A percentile compares a stretch with the other conserved stretches of the same genome.
Conservation (phyloP, 306 rosid species). For the Corylus americana region DNA sequence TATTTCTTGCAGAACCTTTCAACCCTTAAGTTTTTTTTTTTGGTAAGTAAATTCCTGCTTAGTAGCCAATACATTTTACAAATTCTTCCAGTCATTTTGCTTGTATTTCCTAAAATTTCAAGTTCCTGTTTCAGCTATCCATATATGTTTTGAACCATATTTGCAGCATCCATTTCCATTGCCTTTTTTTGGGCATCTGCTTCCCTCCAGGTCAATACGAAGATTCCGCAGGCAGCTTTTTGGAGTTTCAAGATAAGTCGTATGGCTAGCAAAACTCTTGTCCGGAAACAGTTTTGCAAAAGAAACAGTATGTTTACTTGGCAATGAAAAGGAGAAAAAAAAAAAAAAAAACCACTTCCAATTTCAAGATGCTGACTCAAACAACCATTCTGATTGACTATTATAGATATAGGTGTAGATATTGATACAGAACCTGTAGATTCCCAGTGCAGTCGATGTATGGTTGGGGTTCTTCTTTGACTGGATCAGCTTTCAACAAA, state of each 20-base stretch:
- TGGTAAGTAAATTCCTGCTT: not conserved
- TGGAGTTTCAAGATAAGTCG: slow-evolving; percentile 15
- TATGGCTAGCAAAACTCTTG: slow-evolving; percentile 14
- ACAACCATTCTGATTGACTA: slow-evolving; percentile 23
- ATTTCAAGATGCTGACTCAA: slow-evolving; percentile 22
- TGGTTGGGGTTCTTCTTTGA: slow-evolving; percentile 91
- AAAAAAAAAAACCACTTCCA: not conserved
- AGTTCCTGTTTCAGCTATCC: slow-evolving; percentile 20
- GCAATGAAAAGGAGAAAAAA: not conserved
- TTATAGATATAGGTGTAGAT: slow-evolving; percentile 17
- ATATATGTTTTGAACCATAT: slow-evolving; percentile 10
- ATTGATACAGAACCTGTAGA: slow-evolving; percentile 66
- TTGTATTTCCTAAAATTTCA: slow-evolving; percentile 7
- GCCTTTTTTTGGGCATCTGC: slow-evolving; percentile 28
- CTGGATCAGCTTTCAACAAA: slow-evolving; percentile 82
- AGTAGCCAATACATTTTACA: not conserved
- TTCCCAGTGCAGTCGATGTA: slow-evolving; percentile 95
- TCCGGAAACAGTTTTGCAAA: not conserved
- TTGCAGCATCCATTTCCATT: not conserved
- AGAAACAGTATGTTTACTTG: not conserved
- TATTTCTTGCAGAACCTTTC: slow-evolving; percentile 1
- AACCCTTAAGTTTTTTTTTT: not conserved
- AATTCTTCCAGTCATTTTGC: not conserved
- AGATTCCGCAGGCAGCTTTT: slow-evolving; percentile 15
- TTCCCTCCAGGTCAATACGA: not conserved